phyloP scores from a whole-genome alignment of 495 filamentous ascomycete genomes.

The Entonaema liquescens region DNA sequence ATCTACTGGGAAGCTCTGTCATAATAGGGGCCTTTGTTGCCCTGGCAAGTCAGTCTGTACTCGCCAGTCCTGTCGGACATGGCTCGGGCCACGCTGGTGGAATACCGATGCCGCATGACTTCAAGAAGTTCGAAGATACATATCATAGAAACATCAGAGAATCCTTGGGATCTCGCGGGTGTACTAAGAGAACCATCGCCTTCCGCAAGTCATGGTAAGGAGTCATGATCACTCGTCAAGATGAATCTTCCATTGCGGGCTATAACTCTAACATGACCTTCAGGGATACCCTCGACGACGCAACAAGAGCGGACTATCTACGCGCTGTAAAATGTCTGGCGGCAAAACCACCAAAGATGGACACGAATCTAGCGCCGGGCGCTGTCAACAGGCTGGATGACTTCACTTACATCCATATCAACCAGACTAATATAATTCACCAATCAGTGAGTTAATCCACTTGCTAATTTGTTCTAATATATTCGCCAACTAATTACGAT shows the following conservation, averaged over 20 bases:
- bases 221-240: background rate
- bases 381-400: constrained; percentile 64
- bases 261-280: constrained; percentile 6
- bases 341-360: constrained; percentile 59
- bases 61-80: constrained; percentile 15
- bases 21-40: constrained; percentile 9
- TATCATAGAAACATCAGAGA: constrained; percentile 30
- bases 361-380: constrained; percentile 47
- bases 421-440: constrained; percentile 68
- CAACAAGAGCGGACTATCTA: constrained; percentile 67
- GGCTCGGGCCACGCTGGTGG: background rate
- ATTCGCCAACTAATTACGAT: constrained; percentile 11
- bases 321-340: constrained; percentile 72
- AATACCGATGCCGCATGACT: constrained; percentile 32
- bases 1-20: constrained; percentile 4
- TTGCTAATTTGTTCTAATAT: background rate
- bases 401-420: constrained; percentile 73
- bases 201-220: constrained; percentile 60
- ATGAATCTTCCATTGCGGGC: background rate
- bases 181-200: constrained; percentile 57
- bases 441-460: constrained; percentile 49
- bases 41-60: constrained; percentile 12
- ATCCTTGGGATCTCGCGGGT: constrained; percentile 33
- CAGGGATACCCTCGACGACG: constrained; percentile 60
- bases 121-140: constrained; percentile 19